phyloP scores from a whole-genome alignment of 2,329 filamentous ascomycete species.

The Cryphonectria naterciae region DNA sequence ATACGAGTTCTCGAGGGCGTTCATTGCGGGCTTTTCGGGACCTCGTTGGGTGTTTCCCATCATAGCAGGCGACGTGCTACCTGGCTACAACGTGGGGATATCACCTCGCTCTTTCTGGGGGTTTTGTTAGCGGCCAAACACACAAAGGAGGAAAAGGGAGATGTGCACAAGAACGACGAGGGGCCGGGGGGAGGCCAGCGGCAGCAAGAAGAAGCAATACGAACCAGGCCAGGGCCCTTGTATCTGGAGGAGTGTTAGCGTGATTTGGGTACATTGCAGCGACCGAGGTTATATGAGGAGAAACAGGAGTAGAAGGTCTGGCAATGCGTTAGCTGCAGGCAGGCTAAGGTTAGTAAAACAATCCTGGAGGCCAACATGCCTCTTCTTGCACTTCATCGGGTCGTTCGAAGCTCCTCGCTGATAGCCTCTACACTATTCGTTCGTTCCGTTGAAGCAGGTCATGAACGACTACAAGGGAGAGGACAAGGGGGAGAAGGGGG shows the following conservation, averaged over 20 bases:
- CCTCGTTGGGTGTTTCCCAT: background rate
- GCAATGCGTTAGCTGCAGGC: background rate
- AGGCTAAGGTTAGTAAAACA: too few relatives aligned
- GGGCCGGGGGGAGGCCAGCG: background rate
- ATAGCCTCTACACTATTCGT: too few relatives aligned
- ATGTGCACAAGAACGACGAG: background rate
- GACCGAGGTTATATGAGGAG: background rate
- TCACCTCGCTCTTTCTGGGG: background rate
- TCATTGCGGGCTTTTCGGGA: constrained; percentile 39
- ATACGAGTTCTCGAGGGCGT: constrained; percentile 45
- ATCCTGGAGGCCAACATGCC: too few relatives aligned
- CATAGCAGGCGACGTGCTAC: background rate
- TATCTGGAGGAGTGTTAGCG: background rate
- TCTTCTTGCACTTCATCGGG: too few relatives aligned
- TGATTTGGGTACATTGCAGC: background rate
- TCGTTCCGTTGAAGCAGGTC: too few relatives aligned
- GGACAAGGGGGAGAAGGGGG: too few relatives aligned
- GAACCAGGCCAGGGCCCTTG: background rate
- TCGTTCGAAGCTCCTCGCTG: too few relatives aligned
- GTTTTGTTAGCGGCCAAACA: background rate
- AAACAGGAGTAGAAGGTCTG: background rate
- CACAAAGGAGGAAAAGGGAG: background rate
- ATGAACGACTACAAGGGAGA: too few relatives aligned
- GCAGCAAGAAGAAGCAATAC: background rate
- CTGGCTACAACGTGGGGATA: background rate